These are phyloP conservation scores for Terfezia boudieri DNA, from an alignment of 495 filamentous ascomycete genomes.

Conservation along the genomic window DNA sequence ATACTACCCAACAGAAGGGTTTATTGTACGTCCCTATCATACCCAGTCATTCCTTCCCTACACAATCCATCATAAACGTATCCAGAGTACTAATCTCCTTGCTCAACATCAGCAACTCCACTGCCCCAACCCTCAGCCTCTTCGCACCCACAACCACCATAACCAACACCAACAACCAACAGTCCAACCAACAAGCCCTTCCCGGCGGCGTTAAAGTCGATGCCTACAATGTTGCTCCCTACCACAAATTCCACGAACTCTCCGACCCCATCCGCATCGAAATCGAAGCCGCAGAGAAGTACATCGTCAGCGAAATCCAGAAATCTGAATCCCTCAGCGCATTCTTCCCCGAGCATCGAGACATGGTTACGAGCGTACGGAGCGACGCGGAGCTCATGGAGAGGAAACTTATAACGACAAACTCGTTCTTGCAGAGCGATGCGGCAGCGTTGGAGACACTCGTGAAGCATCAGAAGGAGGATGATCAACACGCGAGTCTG, in stretches of 20 bases:
- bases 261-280: not conserved
- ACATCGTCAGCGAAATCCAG: not conserved
- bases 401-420: conserved; percentile 7
- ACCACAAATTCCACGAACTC: not conserved
- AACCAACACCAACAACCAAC: not conserved
- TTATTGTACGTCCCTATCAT: too few species aligned
- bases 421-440: conserved; percentile 17
- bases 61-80: too few species aligned
- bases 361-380: not conserved
- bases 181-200: not conserved
- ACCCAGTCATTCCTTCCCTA: too few species aligned
- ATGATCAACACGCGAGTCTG: conserved; percentile 14
- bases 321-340: not conserved
- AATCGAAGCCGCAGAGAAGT: not conserved
- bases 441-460: conserved; percentile 8
- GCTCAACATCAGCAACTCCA: too few species aligned
- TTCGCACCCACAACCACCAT: too few species aligned
- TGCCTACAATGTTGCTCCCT: not conserved
- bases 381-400: not conserved
- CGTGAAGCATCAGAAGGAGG: conserved; percentile 8
- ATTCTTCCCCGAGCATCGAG: not conserved
- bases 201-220: not conserved
- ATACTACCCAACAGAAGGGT: too few species aligned
- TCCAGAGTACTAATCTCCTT: too few species aligned
- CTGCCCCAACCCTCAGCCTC: too few species aligned